A percentile compares a stretch with the other conserved stretches of the same genome.
Conservation (phyloP, 1,139 yeast genomes). For the Suhomyces choctaworum region DNA sequence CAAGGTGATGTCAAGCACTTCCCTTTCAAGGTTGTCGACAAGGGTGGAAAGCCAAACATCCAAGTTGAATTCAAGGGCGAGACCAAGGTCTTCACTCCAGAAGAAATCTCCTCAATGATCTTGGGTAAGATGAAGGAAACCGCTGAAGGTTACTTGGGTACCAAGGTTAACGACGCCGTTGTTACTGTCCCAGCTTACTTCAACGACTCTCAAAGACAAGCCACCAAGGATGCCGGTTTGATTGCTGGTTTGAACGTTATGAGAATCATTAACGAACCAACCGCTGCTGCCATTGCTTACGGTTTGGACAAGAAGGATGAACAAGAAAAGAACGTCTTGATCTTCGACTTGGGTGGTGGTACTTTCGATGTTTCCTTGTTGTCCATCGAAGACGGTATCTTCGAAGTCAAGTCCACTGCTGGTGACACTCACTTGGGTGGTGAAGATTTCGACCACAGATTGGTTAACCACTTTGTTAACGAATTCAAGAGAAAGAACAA, state of each 20-base stretch:
- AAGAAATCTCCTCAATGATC: constrained; percentile 69
- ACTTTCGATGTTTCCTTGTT: constrained; percentile 94
- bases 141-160: constrained; percentile 65
- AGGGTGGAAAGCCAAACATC: constrained; percentile 59
- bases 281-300: constrained; percentile 65
- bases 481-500: constrained; percentile 43
- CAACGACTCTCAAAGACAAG: constrained; percentile 64
- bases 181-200: constrained; percentile 70
- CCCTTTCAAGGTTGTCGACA: constrained; percentile 60
- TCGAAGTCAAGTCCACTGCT: constrained; percentile 95
- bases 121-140: constrained; percentile 66
- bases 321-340: constrained; percentile 76
- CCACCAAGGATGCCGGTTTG: constrained; percentile 63
- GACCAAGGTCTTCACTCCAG: constrained; percentile 63
- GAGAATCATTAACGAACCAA: constrained; percentile 63
- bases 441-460: constrained; percentile 60
- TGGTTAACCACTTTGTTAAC: constrained; percentile 40
- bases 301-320: constrained; percentile 70
- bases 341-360: constrained; percentile 98
- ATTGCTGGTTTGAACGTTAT: constrained; percentile 61
- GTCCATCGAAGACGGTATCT: constrained; percentile 93
- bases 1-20: constrained; percentile 59
- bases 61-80: constrained; percentile 68
- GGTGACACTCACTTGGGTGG: constrained; percentile 99
- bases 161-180: constrained; percentile 67